These are phyloP conservation scores for Starmerella cellae DNA, from an alignment of 805 yeast genomes.

Conservation along the genomic window DNA sequence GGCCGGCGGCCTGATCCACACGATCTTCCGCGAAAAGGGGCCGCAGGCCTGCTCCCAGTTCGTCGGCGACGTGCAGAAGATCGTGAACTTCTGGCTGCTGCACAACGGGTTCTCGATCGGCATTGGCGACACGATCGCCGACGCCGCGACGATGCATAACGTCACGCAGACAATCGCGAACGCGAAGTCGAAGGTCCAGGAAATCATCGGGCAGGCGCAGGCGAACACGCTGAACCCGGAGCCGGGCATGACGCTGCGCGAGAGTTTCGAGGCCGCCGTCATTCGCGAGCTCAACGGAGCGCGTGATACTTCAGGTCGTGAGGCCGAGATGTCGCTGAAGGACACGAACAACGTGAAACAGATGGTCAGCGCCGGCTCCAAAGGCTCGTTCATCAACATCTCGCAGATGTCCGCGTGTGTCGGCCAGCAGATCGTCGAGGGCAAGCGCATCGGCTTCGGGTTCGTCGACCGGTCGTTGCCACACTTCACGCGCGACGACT, in stretches of 20 bases:
- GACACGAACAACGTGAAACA: constrained; percentile 93
- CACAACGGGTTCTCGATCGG: constrained; percentile 98
- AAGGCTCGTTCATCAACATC: constrained; percentile 96
- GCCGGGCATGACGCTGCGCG: constrained; percentile 99
- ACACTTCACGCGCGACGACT: constrained; percentile 96
- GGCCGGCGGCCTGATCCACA: constrained; percentile 94
- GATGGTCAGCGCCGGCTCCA: constrained; percentile 98
- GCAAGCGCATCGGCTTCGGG: constrained; percentile 97
- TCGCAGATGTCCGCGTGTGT: constrained; percentile 99
- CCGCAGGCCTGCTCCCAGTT: constrained; percentile 77
- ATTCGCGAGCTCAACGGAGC: constrained; percentile 92
- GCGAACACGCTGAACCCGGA: constrained; percentile 78
- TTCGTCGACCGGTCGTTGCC: constrained; percentile 93
- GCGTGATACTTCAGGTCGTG: constrained; percentile 97
- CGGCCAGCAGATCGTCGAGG: constrained; percentile 98
- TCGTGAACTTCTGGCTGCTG: constrained; percentile 89
- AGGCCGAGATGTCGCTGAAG: constrained; percentile 91
- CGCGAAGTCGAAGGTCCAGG: constrained; percentile 90
- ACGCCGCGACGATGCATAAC: constrained; percentile 85
- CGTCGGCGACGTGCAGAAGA: constrained; percentile 86
- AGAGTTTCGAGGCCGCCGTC: constrained; percentile 94
- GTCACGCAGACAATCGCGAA: constrained; percentile 86
- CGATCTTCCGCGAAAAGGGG: constrained; percentile 96
- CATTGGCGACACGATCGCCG: constrained; percentile 99
- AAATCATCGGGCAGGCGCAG: constrained; percentile 85